Evolutionary conservation across 2,329 filamentous ascomycete species (phyloP).

Genomic region (Fusarium hostae): DNA sequence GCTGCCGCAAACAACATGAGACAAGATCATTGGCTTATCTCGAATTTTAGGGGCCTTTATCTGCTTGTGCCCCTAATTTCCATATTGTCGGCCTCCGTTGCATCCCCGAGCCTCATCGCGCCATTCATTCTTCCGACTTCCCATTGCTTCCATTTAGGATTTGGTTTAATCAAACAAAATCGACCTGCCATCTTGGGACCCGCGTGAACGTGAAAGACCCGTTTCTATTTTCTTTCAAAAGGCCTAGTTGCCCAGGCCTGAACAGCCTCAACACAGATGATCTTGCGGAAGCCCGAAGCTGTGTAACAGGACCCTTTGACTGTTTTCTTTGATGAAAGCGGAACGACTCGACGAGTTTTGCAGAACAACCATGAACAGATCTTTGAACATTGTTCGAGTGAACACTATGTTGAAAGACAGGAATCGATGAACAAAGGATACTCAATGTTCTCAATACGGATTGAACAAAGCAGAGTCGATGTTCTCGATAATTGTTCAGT

Average conservation of each 20-base stretch:
- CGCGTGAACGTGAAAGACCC: not conserved
- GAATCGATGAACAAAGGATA: not conserved
- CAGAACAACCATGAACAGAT: not conserved
- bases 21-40: conserved; percentile 21
- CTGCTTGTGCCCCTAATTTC: conserved; percentile 13
- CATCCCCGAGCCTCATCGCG: conserved; percentile 29
- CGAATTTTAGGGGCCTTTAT: conserved; percentile 29
- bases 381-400: conserved; percentile 7
- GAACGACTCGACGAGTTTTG: not conserved
- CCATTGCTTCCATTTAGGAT: conserved; percentile 30
- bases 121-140: conserved; percentile 41
- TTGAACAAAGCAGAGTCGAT: not conserved
- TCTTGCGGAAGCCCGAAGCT: not conserved
- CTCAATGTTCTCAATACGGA: not conserved
- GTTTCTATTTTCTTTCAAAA: not conserved
- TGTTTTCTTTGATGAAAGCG: conserved; percentile 1
- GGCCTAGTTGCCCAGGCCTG: not conserved
- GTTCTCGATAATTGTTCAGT: not conserved
- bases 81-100: conserved; percentile 13
- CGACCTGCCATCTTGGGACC: conserved; percentile 3
- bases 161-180: conserved; percentile 11
- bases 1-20: conserved; percentile 1
- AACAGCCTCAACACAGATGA: not conserved
- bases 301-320: conserved; percentile 3
- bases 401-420: not conserved